Evolutionary conservation across 1,284 basidiomycete genomes (phyloP).

Genomic region (Malassezia sympodialis): DNA sequence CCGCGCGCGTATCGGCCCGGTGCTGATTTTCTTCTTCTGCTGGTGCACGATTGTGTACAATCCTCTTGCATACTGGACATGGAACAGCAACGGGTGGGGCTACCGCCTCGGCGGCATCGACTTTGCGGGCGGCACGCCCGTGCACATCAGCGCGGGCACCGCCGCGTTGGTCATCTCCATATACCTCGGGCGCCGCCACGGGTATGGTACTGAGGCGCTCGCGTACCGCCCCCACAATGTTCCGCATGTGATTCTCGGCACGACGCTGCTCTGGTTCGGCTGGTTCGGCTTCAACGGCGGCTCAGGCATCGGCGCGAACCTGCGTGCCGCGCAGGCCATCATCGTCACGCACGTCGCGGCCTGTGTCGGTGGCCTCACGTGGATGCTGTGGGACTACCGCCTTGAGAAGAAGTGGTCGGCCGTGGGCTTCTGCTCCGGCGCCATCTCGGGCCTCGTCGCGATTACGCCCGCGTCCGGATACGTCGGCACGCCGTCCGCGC

Average conservation of each 20-base stretch:
- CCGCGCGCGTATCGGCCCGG: slow-evolving; percentile 72
- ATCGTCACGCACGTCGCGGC: slow-evolving; percentile 59
- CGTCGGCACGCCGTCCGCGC: slow-evolving; percentile 39
- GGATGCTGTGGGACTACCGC: slow-evolving; percentile 50
- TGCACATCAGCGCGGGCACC: slow-evolving; percentile 50
- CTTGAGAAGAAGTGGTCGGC: slow-evolving; percentile 51
- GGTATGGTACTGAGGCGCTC: slow-evolving; percentile 49
- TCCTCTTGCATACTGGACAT: slow-evolving; percentile 47
- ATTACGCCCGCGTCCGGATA: slow-evolving; percentile 72
- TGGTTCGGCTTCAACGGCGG: slow-evolving; percentile 49
- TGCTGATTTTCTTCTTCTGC: slow-evolving; percentile 76
- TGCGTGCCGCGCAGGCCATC: slow-evolving; percentile 50
- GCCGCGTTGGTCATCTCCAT: slow-evolving; percentile 46
- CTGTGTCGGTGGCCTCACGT: slow-evolving; percentile 55
- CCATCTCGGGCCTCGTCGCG: slow-evolving; percentile 40
- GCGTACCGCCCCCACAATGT: slow-evolving; percentile 50
- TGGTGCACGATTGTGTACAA: slow-evolving; percentile 85
- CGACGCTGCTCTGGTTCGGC: slow-evolving; percentile 50
- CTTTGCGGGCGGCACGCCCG: slow-evolving; percentile 50
- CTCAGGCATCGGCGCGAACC: slow-evolving; percentile 49
- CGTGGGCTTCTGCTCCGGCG: slow-evolving; percentile 63
- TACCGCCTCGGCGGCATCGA: slow-evolving; percentile 48
- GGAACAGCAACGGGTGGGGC: slow-evolving; percentile 45
- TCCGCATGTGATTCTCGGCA: slow-evolving; percentile 49
- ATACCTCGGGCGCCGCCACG: slow-evolving; percentile 50